A percentile compares a stretch with the other conserved stretches of the same genome.
Conservation (phyloP, 2,329 filamentous ascomycete genomes). For the Arthrobotrys pseudoclavata region DNA sequence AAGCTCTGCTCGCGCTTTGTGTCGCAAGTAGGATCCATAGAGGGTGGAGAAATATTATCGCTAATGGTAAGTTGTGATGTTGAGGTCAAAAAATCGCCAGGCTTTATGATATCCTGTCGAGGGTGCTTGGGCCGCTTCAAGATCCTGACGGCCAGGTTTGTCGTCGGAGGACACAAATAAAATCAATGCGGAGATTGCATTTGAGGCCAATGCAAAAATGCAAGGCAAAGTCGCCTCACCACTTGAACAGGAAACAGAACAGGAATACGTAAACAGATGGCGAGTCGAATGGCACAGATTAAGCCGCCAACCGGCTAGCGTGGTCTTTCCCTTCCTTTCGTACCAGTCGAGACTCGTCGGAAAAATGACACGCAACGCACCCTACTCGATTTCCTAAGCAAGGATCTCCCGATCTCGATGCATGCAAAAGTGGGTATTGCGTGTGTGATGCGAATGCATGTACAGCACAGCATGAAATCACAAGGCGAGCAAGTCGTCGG, state of each 20-base stretch:
- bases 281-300: not conserved
- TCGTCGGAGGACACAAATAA: not conserved
- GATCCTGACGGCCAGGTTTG: not conserved
- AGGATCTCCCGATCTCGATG: constrained; percentile 20
- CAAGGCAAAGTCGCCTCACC: not conserved
- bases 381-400: not conserved
- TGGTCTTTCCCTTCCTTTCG: not conserved
- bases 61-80: no score
- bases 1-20: not conserved
- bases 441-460: constrained; percentile 14
- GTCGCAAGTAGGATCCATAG: not conserved
- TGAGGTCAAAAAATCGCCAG: not conserved
- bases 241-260: not conserved
- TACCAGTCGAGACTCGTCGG: not conserved
- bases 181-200: not conserved
- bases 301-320: constrained; percentile 20
- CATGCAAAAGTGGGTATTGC: constrained; percentile 8
- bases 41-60: not conserved
- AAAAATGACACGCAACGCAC: constrained; percentile 32
- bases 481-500: constrained; percentile 15
- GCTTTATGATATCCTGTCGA: no score
- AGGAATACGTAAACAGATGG: constrained; percentile 19
- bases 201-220: not conserved
- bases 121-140: not conserved
- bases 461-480: constrained; percentile 27